Evolutionary conservation across 139 green algal species (phyloP), one percentile per base, ranked within the genome.

Genomic region (Tetraselmis chui): DNA sequence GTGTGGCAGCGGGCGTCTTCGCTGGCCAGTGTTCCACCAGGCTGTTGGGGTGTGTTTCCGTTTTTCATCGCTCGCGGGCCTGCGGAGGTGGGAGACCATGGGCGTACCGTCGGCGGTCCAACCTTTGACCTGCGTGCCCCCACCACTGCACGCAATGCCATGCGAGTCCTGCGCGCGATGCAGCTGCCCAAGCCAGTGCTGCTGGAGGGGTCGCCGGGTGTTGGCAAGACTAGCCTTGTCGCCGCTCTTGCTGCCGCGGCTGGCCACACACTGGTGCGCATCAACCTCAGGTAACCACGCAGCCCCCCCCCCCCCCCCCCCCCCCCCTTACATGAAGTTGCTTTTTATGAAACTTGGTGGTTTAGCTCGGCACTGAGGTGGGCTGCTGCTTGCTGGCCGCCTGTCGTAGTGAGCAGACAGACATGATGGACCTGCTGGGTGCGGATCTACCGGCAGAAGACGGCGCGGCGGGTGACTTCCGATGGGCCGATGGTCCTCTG

Each of bases 381-480:
- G n/a, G n/a, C n/a, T n/a, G n/a, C n/a, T n/a, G n/a, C n/a, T n/a
- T n/a, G n/a, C n/a, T n/a, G n/a, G n/a, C n/a, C n/a, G n/a, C n/a
- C n/a, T n/a, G n/a, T n/a, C 45, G 45, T 18, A 67, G 86, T 31
- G 94, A 98, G 87, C 95, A 99, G 86, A 99, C 96, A 0, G 97
- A 99, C 89, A 99, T 99, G 94, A 98, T 98, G 92, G 97, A 99
- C 79, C 89, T 99, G 75, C 91, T 99, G 80, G 97, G 97, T 0
- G 93, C 96, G 0, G 97, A 99, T 82, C 90, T 99, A 81, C 97
- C 97, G 0, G 88, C 93, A 2, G 86, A 92, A 26, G 92, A 92
- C 1, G 97, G 95, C 30, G 85, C 84, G 26, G 87, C 92, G 18
- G 97, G 95, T 0, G 87, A 96, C 79, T 99, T 99, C 87, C 83